A percentile compares a stretch with the other conserved stretches of the same genome.
Evolutionary conservation across 2,329 filamentous ascomycete species (phyloP).

Genomic region (Fusarium euwallaceae): DNA sequence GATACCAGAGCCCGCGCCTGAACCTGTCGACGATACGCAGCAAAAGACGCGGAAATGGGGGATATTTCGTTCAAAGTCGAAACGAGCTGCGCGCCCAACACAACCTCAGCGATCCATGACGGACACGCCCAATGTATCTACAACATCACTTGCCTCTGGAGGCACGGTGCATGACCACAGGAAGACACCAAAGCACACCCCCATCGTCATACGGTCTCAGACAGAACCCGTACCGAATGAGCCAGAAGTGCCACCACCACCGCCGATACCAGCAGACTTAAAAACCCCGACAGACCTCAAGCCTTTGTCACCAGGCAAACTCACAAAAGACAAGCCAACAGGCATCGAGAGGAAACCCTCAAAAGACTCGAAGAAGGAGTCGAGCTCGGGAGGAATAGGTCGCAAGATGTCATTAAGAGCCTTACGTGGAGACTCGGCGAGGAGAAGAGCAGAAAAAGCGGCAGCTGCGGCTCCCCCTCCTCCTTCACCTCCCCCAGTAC

Average conservation of each 20-base stretch:
- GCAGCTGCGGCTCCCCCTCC: conserved; percentile 31
- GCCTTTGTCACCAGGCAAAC: conserved; percentile 24
- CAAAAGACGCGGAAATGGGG: conserved; percentile 69
- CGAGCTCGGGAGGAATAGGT: conserved; percentile 41
- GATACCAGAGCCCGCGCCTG: conserved; percentile 24
- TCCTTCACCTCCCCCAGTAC: conserved; percentile 35
- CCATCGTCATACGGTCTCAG: conserved; percentile 58
- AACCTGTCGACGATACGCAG: conserved; percentile 51
- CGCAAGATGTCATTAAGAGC: conserved; percentile 45
- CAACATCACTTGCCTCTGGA: conserved; percentile 33
- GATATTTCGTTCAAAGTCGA: conserved; percentile 64
- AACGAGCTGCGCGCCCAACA: conserved; percentile 40
- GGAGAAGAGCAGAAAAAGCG: conserved; percentile 37
- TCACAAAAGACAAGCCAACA: conserved; percentile 24
- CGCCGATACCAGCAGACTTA: conserved; percentile 4
- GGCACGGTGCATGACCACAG: conserved; percentile 27
- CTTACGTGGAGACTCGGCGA: conserved; percentile 41
- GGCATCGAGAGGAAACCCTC: conserved; percentile 24
- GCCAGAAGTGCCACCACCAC: conserved; percentile 16
- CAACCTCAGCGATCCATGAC: conserved; percentile 43
- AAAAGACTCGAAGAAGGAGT: conserved; percentile 38
- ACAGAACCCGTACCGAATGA: conserved; percentile 52
- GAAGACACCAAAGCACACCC: conserved; percentile 55
- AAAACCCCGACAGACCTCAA: conserved; percentile 6
- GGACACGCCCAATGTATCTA: conserved; percentile 41